phyloP scores from a whole-genome alignment of 768 basidiomycete genomes.

The Sporobolomyces roseus region DNA sequence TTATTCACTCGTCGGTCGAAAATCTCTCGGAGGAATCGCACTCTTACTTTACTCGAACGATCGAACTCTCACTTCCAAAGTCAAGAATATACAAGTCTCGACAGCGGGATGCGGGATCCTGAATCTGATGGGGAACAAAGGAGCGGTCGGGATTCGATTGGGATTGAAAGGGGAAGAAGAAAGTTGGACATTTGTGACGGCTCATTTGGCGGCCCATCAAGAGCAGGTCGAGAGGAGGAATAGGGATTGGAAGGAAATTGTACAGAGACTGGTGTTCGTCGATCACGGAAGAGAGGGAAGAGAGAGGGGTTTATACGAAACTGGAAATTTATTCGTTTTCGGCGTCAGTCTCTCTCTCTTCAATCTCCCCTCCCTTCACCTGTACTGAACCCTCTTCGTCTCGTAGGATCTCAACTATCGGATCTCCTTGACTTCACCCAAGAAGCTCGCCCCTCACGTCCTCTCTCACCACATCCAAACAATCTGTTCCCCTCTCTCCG shows the following conservation, averaged over 20 bases:
- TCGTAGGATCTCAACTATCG: slow-evolving; percentile 53
- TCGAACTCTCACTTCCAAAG: slow-evolving; percentile 55
- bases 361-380: not conserved
- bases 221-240: slow-evolving; percentile 63
- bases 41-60: slow-evolving; percentile 81
- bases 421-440: slow-evolving; percentile 32
- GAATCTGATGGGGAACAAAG: slow-evolving; percentile 86
- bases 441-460: slow-evolving; percentile 50
- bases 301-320: slow-evolving; percentile 59
- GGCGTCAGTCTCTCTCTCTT: slow-evolving; percentile 66
- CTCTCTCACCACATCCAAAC: slow-evolving; percentile 52
- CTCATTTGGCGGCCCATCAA: slow-evolving; percentile 82
- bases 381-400: not conserved
- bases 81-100: slow-evolving; percentile 65
- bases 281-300: slow-evolving; percentile 48
- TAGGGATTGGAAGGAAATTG: slow-evolving; percentile 75
- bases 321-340: slow-evolving; percentile 85
- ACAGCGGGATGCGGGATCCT: slow-evolving; percentile 71
- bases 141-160: slow-evolving; percentile 83
- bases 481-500: not conserved
- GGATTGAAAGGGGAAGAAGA: slow-evolving; percentile 58
- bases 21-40: slow-evolving; percentile 81
- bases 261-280: slow-evolving; percentile 72
- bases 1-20: slow-evolving; percentile 72
- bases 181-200: slow-evolving; percentile 72